Conservation (phyloP, 768 basidiomycete genomes). For the Agrocybe praecox region DNA sequence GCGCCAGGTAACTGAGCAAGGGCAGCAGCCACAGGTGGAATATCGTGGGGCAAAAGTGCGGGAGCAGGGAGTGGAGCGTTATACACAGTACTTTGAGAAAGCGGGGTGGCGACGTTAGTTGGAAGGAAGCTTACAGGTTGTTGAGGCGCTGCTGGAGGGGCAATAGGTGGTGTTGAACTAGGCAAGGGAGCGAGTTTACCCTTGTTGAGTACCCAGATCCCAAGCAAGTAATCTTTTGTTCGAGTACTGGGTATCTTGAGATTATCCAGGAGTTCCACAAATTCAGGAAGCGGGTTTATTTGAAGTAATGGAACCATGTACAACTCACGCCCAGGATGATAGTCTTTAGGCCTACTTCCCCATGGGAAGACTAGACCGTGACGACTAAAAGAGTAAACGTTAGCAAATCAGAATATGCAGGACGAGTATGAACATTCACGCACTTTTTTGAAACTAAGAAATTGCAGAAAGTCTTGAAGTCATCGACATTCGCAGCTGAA, state of each 20-base stretch:
- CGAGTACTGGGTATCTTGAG: conserved; percentile 68
- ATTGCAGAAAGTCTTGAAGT: conserved; percentile 63
- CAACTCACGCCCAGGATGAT: conserved; percentile 80
- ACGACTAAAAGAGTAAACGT: conserved; percentile 52
- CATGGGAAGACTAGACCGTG: conserved; percentile 88
- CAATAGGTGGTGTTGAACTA: conserved; percentile 21
- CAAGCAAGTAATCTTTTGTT: conserved; percentile 68
- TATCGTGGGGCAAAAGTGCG: neutral
- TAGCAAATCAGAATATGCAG: conserved; percentile 9
- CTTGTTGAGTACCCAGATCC: conserved; percentile 84
- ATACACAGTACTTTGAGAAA: conserved; percentile 11
- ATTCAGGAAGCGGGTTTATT: conserved; percentile 75
- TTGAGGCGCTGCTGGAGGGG: conserved; percentile 17
- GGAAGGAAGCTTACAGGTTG: neutral
- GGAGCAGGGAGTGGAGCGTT: conserved; percentile 10
- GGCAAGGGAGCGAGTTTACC: conserved; percentile 67
- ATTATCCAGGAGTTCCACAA: conserved; percentile 80
- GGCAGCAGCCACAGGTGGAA: neutral
- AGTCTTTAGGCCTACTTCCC: conserved; percentile 74
- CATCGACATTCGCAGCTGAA: conserved; percentile 41
- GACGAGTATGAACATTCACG: conserved; percentile 1
- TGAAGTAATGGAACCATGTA: conserved; percentile 82
- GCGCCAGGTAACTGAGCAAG: conserved; percentile 14
- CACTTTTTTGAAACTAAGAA: conserved; percentile 77
- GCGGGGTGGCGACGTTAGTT: conserved; percentile 15